These are phyloP conservation scores for Tetragonia tetragonoides DNA, from an alignment of 148 eudicot species.

Conservation along the genomic window DNA sequence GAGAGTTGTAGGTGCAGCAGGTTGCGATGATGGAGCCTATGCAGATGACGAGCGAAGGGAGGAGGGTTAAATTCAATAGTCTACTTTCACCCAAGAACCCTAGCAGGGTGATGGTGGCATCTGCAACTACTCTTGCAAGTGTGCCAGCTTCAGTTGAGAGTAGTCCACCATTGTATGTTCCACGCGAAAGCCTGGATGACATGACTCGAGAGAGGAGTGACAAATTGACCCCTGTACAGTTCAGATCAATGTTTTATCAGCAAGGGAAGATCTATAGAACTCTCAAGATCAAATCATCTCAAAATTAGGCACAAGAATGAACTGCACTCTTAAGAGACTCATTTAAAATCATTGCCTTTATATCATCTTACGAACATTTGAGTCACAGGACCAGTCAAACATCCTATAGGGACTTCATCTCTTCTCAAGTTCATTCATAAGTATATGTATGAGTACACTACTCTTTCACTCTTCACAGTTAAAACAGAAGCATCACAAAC, in stretches of 20 bases:
- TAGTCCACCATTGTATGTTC: constrained; percentile 91
- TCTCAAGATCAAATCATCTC: not conserved
- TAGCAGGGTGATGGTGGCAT: constrained; percentile 77
- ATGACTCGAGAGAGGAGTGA: constrained; percentile 91
- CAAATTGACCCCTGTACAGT: constrained; percentile 68
- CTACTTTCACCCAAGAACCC: constrained; percentile 64
- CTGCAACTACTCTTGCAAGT: constrained; percentile 87
- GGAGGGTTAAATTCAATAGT: constrained; percentile 64
- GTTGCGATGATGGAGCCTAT: constrained; percentile 68
- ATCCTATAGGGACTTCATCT: not conserved
- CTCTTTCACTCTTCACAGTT: too few species aligned
- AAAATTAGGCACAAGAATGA: not conserved
- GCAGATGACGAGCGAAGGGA: constrained; percentile 86
- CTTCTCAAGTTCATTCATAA: not conserved
- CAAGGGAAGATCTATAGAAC: not conserved
- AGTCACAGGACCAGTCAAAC: too few species aligned
- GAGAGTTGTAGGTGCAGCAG: constrained; percentile 77
- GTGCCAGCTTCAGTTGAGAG: constrained; percentile 98
- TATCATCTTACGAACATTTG: too few species aligned
- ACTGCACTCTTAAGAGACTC: too few species aligned
- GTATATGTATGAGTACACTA: too few species aligned
- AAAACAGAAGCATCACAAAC: too few species aligned
- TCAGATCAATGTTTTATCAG: not conserved
- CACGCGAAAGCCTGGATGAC: constrained; percentile 94
- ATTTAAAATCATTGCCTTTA: not conserved